Evolutionary conservation across 2,329 filamentous ascomycete species (phyloP).

Genomic region (Aspergillus nomiae): DNA sequence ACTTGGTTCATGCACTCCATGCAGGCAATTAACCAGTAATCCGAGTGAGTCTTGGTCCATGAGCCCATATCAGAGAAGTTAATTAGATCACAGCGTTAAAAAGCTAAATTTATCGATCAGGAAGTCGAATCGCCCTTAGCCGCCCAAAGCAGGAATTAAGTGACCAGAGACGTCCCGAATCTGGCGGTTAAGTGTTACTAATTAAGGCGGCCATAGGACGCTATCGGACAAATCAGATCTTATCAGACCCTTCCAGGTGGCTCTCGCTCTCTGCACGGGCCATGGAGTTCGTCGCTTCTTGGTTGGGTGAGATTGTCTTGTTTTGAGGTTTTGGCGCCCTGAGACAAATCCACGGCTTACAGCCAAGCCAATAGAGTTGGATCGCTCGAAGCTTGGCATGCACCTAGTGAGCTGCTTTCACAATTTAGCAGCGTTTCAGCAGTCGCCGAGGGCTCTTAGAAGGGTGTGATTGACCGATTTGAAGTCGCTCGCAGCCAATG

Average conservation of each 20-base stretch:
- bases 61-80: not conserved
- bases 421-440: constrained; percentile 17
- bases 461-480: not conserved
- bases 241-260: too few relatives aligned
- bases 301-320: constrained; percentile 10
- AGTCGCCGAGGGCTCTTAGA: constrained; percentile 11
- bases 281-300: not conserved
- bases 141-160: constrained; percentile 9
- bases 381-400: constrained; percentile 27
- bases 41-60: constrained; percentile 7
- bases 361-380: constrained; percentile 5
- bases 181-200: too few relatives aligned
- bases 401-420: constrained; percentile 14
- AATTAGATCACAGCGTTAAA: not conserved
- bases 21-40: not conserved
- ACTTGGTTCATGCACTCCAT: not conserved
- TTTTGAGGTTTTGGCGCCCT: constrained; percentile 5
- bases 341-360: constrained; percentile 6
- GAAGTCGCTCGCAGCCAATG: constrained; percentile 12
- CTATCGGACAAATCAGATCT: too few relatives aligned
- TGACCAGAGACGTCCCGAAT: not conserved
- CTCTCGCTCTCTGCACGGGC: too few relatives aligned
- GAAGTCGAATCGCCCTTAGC: not conserved
- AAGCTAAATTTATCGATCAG: not conserved
- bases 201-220: too few relatives aligned